Percentiles rank a stretch among this genome's conserved stretches.
phyloP scores from a whole-genome alignment of 257 asterid genomes.

The Penstemon eatonii region DNA sequence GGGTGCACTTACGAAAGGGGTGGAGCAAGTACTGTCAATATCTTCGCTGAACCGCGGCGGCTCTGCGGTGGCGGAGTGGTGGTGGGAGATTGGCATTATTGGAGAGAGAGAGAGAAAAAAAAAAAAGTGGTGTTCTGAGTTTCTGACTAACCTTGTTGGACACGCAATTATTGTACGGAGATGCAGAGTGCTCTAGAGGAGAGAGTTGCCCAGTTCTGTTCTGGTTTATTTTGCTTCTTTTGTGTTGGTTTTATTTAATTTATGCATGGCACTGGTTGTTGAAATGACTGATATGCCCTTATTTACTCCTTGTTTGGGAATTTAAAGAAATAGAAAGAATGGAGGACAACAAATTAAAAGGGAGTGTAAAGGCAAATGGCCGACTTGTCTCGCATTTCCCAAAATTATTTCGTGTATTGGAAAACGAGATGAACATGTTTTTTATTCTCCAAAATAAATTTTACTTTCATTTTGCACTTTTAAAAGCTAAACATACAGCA shows the following conservation, averaged over 20 bases:
- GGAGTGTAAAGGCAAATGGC: neutral
- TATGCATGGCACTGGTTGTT: neutral
- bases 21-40: constrained; percentile 54
- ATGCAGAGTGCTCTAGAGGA: constrained; percentile 37
- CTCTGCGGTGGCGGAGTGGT: constrained; percentile 31
- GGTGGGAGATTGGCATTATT: constrained; percentile 35
- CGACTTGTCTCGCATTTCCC: constrained; percentile 16
- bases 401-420: too few relatives aligned
- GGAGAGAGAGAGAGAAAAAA: constrained; percentile 30
- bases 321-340: neutral
- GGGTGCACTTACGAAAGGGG: constrained; percentile 60
- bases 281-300: constrained; percentile 43
- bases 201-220: neutral
- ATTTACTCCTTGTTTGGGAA: constrained; percentile 28
- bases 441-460: too few relatives aligned
- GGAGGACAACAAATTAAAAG: neutral
- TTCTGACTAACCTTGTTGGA: constrained; percentile 37
- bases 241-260: neutral
- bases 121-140: constrained; percentile 27
- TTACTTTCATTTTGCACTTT: too few relatives aligned
- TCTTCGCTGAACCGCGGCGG: constrained; percentile 57
- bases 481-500: too few relatives aligned
- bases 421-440: too few relatives aligned
- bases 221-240: too few relatives aligned
- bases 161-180: constrained; percentile 50